Conservation (phyloP, 371 early-diverging fungal genomes). For the Lichtheimia corymbifera region DNA sequence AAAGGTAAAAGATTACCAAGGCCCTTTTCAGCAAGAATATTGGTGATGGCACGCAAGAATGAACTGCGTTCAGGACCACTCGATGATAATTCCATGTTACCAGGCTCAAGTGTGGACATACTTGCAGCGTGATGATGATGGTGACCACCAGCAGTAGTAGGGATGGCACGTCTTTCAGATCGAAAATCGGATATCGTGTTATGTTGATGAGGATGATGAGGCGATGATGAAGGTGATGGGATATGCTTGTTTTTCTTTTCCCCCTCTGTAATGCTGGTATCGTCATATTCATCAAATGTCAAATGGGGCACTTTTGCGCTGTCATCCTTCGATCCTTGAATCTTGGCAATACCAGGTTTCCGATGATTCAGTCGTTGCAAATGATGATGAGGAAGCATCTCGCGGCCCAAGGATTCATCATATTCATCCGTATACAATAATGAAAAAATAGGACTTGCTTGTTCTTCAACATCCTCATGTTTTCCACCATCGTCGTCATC, state of each 20-base stretch:
- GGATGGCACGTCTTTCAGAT: conserved; percentile 3
- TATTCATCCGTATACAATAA: conserved; percentile 63
- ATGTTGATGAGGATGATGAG: conserved; percentile 9
- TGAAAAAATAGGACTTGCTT: conserved; percentile 44
- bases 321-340: not conserved
- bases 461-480: conserved; percentile 9
- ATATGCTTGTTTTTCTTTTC: too few species aligned
- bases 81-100: conserved; percentile 27
- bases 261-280: not conserved
- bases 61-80: conserved; percentile 49
- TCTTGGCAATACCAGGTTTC: too few species aligned
- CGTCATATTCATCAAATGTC: conserved; percentile 30
- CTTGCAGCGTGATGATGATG: too few species aligned
- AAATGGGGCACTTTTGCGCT: conserved; percentile 18
- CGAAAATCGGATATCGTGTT: conserved; percentile 16
- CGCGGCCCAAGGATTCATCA: conserved; percentile 61
- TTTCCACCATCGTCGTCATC: conserved; percentile 6
- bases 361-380: not conserved
- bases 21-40: conserved; percentile 70
- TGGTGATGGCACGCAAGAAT: conserved; percentile 76
- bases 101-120: not conserved
- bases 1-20: conserved; percentile 67
- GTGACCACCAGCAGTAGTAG: not conserved
- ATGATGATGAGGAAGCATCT: conserved; percentile 19
- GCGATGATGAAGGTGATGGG: not conserved